phyloP scores from a whole-genome alignment of 495 filamentous ascomycete genomes.

The Talaromyces nanjingensis region DNA sequence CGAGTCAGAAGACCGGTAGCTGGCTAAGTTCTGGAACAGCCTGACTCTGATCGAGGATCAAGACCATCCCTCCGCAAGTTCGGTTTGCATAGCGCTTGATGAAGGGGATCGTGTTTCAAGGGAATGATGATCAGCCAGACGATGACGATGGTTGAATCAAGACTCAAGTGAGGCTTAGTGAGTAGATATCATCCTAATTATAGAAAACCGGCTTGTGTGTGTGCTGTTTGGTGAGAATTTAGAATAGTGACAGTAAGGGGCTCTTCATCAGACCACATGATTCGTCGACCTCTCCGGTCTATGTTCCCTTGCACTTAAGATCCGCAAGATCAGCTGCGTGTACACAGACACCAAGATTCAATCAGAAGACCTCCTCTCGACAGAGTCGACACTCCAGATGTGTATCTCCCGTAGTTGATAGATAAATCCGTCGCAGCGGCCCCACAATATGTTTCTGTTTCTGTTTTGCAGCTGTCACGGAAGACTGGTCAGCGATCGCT shows the following conservation, averaged over 20 bases:
- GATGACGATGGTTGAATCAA: not conserved
- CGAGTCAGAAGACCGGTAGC: not conserved
- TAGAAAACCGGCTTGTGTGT: not conserved
- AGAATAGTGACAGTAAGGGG: not conserved
- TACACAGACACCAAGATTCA: not conserved
- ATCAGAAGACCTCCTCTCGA: not conserved
- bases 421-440: not conserved
- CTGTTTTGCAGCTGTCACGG: constrained; percentile 3
- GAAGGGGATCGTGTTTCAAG: not conserved
- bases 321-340: not conserved
- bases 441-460: not conserved
- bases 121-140: not conserved
- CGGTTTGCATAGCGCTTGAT: constrained; percentile 3
- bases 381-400: no score
- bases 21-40: not conserved
- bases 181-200: not conserved
- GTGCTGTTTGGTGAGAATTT: not conserved
- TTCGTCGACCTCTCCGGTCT: not conserved
- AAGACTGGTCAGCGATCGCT: not conserved
- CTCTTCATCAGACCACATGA: not conserved
- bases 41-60: not conserved
- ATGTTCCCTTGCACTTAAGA: not conserved
- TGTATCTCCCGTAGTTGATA: not conserved
- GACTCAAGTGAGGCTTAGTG: not conserved
- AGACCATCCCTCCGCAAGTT: not conserved